Percentiles rank a stretch among this genome's conserved stretches.
Evolutionary conservation across 176 grass and related monocot genomes (phyloP).

Genomic region (Puccinellia tenuiflora): DNA sequence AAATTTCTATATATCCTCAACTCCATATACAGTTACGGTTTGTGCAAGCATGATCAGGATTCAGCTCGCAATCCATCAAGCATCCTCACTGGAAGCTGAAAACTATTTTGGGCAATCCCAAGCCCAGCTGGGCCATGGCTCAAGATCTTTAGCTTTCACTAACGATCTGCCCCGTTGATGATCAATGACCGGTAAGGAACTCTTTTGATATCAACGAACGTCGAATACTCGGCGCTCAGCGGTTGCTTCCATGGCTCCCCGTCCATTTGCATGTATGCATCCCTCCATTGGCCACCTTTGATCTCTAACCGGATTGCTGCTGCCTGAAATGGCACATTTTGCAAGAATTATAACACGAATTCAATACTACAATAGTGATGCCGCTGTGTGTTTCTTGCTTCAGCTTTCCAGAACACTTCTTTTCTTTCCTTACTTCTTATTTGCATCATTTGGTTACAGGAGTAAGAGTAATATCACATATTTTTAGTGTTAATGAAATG

Average conservation of each 20-base stretch:
- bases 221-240: slow-evolving; percentile 59
- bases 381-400: neutral
- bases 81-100: neutral
- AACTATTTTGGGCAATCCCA: neutral
- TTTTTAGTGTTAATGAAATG: neutral
- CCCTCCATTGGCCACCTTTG: slow-evolving; percentile 76
- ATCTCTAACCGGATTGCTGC: slow-evolving; percentile 87
- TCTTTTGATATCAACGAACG: slow-evolving; percentile 85
- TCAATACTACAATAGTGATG: neutral
- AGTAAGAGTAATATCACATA: neutral
- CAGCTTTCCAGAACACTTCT: neutral
- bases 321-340: slow-evolving; percentile 51
- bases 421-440: neutral
- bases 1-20: slow-evolving; percentile 16
- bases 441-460: neutral
- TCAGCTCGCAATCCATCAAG: neutral
- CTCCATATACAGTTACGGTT: slow-evolving; percentile 8
- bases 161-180: slow-evolving; percentile 58
- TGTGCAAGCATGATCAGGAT: neutral
- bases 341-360: neutral
- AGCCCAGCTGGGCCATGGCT: neutral
- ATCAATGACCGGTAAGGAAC: slow-evolving; percentile 77
- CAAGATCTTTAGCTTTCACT: neutral
- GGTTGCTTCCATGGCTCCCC: slow-evolving; percentile 98
- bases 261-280: slow-evolving; percentile 97